phyloP scores from a whole-genome alignment of 768 basidiomycete species.

The Suillus hirtellus region DNA sequence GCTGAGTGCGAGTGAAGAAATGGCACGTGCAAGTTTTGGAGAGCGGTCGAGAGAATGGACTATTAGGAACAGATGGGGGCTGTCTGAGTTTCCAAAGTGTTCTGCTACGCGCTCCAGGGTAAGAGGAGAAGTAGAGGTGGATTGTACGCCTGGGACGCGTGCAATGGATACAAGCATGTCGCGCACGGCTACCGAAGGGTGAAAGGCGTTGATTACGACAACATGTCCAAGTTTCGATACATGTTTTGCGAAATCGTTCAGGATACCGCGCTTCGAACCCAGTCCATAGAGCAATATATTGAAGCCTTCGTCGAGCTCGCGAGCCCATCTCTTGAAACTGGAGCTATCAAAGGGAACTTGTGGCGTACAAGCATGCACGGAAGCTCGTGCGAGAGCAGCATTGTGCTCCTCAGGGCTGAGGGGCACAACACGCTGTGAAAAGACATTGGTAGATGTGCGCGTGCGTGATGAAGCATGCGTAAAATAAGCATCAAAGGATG shows the following conservation, averaged over 20 bases:
- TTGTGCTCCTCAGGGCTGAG: constrained; percentile 65
- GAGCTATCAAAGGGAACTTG: constrained; percentile 11
- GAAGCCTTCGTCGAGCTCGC: constrained; percentile 81
- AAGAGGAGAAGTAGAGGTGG: constrained; percentile 29
- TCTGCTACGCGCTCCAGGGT: constrained; percentile 65
- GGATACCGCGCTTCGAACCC: constrained; percentile 78
- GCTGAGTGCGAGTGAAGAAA: constrained; percentile 72
- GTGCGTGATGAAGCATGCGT: constrained; percentile 57
- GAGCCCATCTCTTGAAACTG: constrained; percentile 60
- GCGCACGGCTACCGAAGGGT: constrained; percentile 64
- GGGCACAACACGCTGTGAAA: constrained; percentile 73
- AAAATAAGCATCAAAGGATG: constrained; percentile 89
- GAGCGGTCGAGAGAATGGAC: constrained; percentile 90
- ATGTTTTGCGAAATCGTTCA: constrained; percentile 73
- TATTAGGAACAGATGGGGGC: constrained; percentile 66
- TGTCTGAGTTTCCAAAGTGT: constrained; percentile 45
- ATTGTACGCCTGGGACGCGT: constrained; percentile 26
- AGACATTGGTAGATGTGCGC: constrained; percentile 77
- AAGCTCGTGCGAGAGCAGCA: constrained; percentile 26
- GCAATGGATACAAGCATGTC: constrained; percentile 69
- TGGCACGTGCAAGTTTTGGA: constrained; percentile 59
- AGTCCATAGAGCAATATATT: constrained; percentile 87
- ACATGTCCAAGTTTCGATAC: constrained; percentile 68
- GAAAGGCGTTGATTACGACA: constrained; percentile 77
- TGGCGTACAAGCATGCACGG: constrained; percentile 19